Percentiles rank a stretch among this genome's conserved stretches.
Evolutionary conservation across 2,329 filamentous ascomycete species (phyloP).

Genomic region (Lasiodiplodia gonubiensis): DNA sequence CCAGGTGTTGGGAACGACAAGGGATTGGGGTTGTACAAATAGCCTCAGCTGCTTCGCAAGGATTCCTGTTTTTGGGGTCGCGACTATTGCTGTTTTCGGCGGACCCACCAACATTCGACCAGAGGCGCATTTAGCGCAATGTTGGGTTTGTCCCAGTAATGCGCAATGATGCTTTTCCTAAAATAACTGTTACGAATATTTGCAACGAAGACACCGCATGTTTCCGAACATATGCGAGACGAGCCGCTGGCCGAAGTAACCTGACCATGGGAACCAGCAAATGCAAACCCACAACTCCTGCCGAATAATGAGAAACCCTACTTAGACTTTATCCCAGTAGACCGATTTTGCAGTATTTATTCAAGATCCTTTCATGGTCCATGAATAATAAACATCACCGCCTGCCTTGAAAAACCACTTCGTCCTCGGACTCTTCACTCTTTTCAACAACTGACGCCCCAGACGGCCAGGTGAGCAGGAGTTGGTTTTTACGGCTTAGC

Average conservation of each 20-base stretch:
- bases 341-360: too few species aligned
- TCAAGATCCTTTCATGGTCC: too few species aligned
- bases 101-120: not conserved
- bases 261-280: too few species aligned
- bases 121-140: not conserved
- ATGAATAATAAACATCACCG: too few species aligned
- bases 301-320: too few species aligned
- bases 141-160: not conserved
- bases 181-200: too few species aligned
- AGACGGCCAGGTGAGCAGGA: too few species aligned
- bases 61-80: not conserved
- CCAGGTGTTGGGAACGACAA: not conserved
- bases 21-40: not conserved
- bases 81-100: not conserved
- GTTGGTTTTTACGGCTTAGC: too few species aligned
- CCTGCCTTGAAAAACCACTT: not conserved
- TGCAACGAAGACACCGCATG: too few species aligned
- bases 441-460: not conserved
- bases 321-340: too few species aligned
- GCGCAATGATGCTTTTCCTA: not conserved
- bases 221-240: not conserved
- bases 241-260: not conserved
- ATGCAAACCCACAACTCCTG: too few species aligned
- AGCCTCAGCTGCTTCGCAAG: not conserved
- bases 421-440: not conserved